Conservation (phyloP, 2,329 filamentous ascomycete species). For the Trichoderma sp. region DNA sequence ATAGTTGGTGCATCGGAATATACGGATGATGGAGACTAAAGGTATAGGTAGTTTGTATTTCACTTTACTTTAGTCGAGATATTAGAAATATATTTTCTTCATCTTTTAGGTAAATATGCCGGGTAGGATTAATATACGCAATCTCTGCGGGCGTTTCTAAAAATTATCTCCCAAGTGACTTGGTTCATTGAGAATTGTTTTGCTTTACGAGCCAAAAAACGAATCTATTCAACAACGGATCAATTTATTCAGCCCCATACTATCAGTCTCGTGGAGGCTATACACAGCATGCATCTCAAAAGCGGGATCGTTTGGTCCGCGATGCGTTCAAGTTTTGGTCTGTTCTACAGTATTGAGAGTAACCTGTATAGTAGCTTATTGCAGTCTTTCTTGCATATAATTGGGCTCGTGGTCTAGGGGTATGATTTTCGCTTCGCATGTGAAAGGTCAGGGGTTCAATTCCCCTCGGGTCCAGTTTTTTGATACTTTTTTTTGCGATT, state of each 20-base stretch:
- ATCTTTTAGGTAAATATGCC: background rate
- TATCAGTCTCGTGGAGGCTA: background rate
- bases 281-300: background rate
- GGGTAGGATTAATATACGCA: background rate
- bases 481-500: background rate
- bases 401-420: slow-evolving; percentile 17
- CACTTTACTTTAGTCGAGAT: background rate
- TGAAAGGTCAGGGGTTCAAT: slow-evolving; percentile 19
- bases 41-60: background rate
- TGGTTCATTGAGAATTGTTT: background rate
- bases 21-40: background rate
- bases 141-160: background rate
- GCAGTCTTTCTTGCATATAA: rapidly evolving
- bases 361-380: background rate
- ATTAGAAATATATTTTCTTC: background rate
- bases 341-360: background rate
- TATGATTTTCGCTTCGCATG: slow-evolving; percentile 20
- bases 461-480: slow-evolving; percentile 14
- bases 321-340: background rate
- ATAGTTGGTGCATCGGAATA: background rate
- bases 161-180: background rate
- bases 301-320: background rate
- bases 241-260: background rate
- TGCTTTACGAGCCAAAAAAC: background rate
- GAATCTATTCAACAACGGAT: background rate